Evolutionary conservation across 345 rosid genomes (phyloP), one percentile per base, ranked within the genome.

Genomic region (Eutrema heterophyllum): DNA sequence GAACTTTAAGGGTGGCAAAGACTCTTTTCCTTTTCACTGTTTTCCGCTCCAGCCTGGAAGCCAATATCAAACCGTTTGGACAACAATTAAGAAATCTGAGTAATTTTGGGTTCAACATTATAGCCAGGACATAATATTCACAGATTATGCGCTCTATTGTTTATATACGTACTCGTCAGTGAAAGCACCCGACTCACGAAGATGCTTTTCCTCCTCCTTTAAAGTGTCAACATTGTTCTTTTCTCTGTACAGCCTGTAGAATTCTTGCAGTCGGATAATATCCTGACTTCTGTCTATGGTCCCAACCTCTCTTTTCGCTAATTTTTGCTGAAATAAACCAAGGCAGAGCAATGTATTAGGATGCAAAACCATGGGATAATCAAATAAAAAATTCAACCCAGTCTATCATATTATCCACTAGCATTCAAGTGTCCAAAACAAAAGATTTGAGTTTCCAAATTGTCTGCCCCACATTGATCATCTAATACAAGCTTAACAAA

Each of bases 281-380:
- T 95, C 99, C 55, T 85, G 88, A 83, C 92, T 90, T 85, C 99
- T 87, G 70, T 95, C 99, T 62, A 95, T 92, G 59, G 80, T 61
- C 67, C 93, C 96, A 73, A 66, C 89, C 54, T 95, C 99, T 81
- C 91, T 88, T 81, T 89, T 95, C 0, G 99, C 96, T 71, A 95
- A 80, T 82, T 95, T 95, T 95, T 95, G 99, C 99, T 94, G 92
- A 72, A 85, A 81, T 6, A 30, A 73, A 80, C 30, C 63, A 68
- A 67, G 26, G 44, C 27, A 71, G 43, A 55, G 21, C 50, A 74
- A 68, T 29, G 43, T 9, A 71, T 27, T 55, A 26, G 10, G 43
- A 38, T 35, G 14, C 13, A 41, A 67, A 51, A 60, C 72, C 64
- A 18, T 43, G 58, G 16, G 53, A 35, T 18, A 26, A 49, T 49